A percentile compares a stretch with the other conserved stretches of the same genome.
These are phyloP conservation scores for Pythium biforme DNA, from an alignment of 352 stramenopile species.

Conservation along the genomic window DNA sequence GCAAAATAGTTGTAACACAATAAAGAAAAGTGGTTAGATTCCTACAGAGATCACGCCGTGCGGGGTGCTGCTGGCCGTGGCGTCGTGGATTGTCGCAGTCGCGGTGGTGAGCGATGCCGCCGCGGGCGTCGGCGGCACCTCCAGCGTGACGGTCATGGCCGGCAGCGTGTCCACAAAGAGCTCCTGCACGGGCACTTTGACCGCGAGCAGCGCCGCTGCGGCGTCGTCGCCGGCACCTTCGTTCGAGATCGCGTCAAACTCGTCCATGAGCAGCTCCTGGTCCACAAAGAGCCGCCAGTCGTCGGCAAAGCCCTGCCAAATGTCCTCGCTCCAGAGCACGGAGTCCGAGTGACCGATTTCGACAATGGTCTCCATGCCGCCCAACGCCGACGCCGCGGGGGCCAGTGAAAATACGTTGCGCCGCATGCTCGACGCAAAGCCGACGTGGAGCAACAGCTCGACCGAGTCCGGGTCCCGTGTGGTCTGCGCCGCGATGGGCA, in stretches of 20 bases:
- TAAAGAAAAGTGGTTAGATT: conserved; percentile 4
- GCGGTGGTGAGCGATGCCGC: neutral
- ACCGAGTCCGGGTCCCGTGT: conserved; percentile 44
- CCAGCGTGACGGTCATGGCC: conserved; percentile 20
- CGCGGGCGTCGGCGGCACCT: neutral
- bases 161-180: conserved; percentile 37
- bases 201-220: conserved; percentile 16
- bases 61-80: neutral
- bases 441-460: conserved; percentile 65
- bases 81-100: neutral
- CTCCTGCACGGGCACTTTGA: conserved; percentile 39
- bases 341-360: conserved; percentile 35
- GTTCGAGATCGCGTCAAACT: conserved; percentile 45
- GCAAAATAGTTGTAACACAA: neutral
- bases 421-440: conserved; percentile 55
- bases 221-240: conserved; percentile 15
- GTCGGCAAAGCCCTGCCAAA: conserved; percentile 55
- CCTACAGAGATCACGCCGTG: conserved; percentile 22
- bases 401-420: conserved; percentile 7
- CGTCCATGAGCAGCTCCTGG: conserved; percentile 51
- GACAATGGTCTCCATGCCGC: conserved; percentile 19
- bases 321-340: conserved; percentile 49
- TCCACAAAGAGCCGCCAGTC: conserved; percentile 58
- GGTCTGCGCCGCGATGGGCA: conserved; percentile 53
- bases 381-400: conserved; percentile 6